Conservation (phyloP, 1,139 yeast genomes). For the Candida pseudoviswanathii region DNA sequence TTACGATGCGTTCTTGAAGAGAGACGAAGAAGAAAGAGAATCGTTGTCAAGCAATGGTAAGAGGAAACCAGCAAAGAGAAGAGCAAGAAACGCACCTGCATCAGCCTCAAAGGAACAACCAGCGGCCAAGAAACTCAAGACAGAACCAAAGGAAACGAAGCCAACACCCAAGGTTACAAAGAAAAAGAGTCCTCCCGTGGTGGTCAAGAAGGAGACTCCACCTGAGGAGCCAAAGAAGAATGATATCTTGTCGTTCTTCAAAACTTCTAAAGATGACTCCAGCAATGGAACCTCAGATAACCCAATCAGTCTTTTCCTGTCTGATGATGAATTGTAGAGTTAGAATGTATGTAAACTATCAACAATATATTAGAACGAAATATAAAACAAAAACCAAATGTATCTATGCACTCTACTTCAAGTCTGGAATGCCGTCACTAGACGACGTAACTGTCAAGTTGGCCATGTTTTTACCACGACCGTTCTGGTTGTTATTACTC, state of each 20-base stretch:
- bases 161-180: slow-evolving; percentile 10
- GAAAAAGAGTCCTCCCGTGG: slow-evolving; percentile 7
- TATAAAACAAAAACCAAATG: background rate
- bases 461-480: slow-evolving; percentile 1
- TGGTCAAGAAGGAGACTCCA: slow-evolving; percentile 12
- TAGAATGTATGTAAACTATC: background rate
- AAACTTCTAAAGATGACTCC: slow-evolving; percentile 6
- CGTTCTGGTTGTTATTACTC: background rate
- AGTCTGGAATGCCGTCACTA: slow-evolving; percentile 14
- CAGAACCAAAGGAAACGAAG: slow-evolving; percentile 6
- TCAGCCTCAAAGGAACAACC: slow-evolving; percentile 15
- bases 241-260: slow-evolving; percentile 17
- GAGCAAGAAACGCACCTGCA: slow-evolving; percentile 18
- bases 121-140: slow-evolving; percentile 17
- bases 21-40: slow-evolving; percentile 35
- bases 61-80: slow-evolving; percentile 26
- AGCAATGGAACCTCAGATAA: slow-evolving; percentile 2
- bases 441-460: slow-evolving; percentile 6
- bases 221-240: slow-evolving; percentile 11
- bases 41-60: slow-evolving; percentile 31
- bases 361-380: background rate
- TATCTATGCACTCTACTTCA: background rate
- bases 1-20: slow-evolving; percentile 63
- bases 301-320: slow-evolving; percentile 14
- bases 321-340: slow-evolving; percentile 13